A percentile compares a stretch with the other conserved stretches of the same genome.
Evolutionary conservation across 73 alveolate genomes (phyloP).

Genomic region (Paraurostyla sp.): DNA sequence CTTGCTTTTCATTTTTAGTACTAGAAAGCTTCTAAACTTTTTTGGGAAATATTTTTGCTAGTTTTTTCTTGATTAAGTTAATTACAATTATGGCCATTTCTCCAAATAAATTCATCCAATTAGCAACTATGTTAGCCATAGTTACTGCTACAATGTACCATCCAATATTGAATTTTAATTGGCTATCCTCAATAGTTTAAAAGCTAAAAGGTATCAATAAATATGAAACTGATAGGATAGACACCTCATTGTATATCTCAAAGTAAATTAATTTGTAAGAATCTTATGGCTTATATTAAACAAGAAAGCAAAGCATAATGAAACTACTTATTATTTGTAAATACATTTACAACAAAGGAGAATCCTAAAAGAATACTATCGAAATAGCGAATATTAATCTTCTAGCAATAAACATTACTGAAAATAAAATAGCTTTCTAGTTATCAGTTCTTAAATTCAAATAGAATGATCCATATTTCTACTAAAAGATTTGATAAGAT

Average conservation of each 20-base stretch:
- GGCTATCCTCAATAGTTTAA: background rate
- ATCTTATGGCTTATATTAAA: background rate
- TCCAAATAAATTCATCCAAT: no score
- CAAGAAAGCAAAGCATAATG: background rate
- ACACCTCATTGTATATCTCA: constrained; percentile 11
- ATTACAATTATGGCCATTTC: no score
- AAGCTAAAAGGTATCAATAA: background rate
- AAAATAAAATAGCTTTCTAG: background rate
- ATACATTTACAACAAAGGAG: background rate
- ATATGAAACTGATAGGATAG: background rate
- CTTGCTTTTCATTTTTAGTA: no score
- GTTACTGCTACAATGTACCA: background rate
- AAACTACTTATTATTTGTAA: background rate
- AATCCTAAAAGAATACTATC: background rate
- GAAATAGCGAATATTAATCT: background rate
- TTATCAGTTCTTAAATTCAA: constrained; percentile 8
- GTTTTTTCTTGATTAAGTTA: no score
- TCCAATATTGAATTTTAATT: background rate
- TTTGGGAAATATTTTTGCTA: no score
- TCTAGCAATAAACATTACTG: background rate
- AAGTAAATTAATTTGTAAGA: background rate
- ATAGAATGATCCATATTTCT: constrained; percentile 34
- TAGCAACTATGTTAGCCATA: no score
- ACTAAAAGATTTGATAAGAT: background rate
- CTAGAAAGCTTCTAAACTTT: no score